Evolutionary conservation across 805 yeast species (phyloP).

Genomic region (Candida oleophila): DNA sequence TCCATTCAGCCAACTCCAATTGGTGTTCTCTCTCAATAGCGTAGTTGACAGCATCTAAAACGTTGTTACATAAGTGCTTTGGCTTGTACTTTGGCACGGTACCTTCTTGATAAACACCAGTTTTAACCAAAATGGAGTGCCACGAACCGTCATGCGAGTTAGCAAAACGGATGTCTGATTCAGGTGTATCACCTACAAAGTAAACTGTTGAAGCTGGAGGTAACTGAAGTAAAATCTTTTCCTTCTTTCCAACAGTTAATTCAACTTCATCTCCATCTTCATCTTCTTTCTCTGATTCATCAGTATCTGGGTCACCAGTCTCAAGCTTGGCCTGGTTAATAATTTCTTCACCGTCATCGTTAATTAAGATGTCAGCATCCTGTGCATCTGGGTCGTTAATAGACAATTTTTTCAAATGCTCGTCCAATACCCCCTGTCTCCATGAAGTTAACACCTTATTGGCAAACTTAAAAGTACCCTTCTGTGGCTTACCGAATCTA

Average conservation of each 20-base stretch:
- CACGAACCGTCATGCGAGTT: constrained; percentile 82
- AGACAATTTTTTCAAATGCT: constrained; percentile 59
- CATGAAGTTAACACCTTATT: constrained; percentile 72
- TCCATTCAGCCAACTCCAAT: constrained; percentile 74
- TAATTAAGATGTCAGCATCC: constrained; percentile 42
- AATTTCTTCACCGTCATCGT: constrained; percentile 44
- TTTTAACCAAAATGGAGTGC: constrained; percentile 81
- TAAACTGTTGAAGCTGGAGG: constrained; percentile 87
- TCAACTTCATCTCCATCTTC: constrained; percentile 37
- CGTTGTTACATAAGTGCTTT: constrained; percentile 69
- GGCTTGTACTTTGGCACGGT: constrained; percentile 79
- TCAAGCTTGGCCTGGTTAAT: constrained; percentile 44
- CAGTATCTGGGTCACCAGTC: constrained; percentile 27
- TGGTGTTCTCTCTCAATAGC: constrained; percentile 81
- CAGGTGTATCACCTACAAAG: constrained; percentile 90
- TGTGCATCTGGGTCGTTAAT: constrained; percentile 43
- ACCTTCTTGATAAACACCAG: constrained; percentile 84
- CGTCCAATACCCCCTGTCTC: constrained; percentile 77
- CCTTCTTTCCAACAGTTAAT: constrained; percentile 36
- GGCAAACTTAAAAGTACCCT: constrained; percentile 82
- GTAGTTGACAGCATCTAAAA: constrained; percentile 74
- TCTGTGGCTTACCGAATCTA: constrained; percentile 87
- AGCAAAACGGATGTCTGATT: constrained; percentile 84
- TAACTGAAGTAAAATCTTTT: constrained; percentile 50
- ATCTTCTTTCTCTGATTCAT: constrained; percentile 24